Evolutionary conservation across 1,139 yeast species (phyloP).

Genomic region (Suhomyces panamericanus): DNA sequence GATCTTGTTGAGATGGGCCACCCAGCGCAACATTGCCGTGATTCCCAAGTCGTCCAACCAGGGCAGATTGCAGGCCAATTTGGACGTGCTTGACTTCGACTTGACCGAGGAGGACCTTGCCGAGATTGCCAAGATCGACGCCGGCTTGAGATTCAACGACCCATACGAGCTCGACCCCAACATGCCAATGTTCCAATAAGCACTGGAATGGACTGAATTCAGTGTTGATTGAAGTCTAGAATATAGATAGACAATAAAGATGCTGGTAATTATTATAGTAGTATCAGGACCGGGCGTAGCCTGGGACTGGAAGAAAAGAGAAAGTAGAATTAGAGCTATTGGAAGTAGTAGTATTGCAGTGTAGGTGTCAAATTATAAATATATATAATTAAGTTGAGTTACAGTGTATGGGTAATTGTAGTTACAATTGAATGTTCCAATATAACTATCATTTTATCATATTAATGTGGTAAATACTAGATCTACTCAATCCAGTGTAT

Average conservation of each 20-base stretch:
- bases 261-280: too few relatives aligned
- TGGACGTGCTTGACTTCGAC: slow-evolving; percentile 54
- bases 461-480: too few relatives aligned
- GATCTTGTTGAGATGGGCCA: slow-evolving; percentile 77
- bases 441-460: too few relatives aligned
- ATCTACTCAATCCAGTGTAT: too few relatives aligned
- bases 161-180: slow-evolving; percentile 65
- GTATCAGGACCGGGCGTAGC: too few relatives aligned
- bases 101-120: slow-evolving; percentile 55
- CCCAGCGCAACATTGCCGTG: slow-evolving; percentile 69
- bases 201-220: neutral
- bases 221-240: neutral
- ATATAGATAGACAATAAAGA: neutral
- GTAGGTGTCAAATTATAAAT: too few relatives aligned
- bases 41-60: slow-evolving; percentile 74
- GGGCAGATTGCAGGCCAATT: slow-evolving; percentile 59
- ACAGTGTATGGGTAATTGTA: too few relatives aligned
- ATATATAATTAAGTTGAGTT: too few relatives aligned
- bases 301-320: too few relatives aligned
- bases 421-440: too few relatives aligned
- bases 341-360: too few relatives aligned
- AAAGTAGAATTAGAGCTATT: too few relatives aligned
- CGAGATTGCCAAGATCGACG: slow-evolving; percentile 57
- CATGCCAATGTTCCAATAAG: slow-evolving; percentile 48
- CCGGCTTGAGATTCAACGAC: slow-evolving; percentile 77